phyloP scores from a whole-genome alignment of 257 asterid species.

The Solanum chmielewskii region DNA sequence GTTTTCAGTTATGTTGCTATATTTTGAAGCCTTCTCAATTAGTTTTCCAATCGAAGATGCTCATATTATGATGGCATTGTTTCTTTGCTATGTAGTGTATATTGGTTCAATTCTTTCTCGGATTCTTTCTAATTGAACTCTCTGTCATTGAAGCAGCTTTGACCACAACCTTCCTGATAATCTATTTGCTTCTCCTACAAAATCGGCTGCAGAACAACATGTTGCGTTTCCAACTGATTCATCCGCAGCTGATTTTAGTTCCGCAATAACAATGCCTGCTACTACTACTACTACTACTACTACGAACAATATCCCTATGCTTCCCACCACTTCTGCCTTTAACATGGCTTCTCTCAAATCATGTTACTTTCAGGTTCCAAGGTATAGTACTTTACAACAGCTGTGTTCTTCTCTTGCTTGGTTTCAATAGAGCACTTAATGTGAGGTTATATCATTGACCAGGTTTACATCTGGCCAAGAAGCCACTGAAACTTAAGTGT shows the following conservation, averaged over 20 bases:
- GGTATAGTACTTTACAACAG: not conserved
- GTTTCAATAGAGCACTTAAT: not conserved
- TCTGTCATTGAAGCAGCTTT: constrained; percentile 37
- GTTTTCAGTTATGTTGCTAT: not conserved
- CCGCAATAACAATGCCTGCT: not conserved
- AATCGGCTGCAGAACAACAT: not conserved
- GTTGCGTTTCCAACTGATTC: not conserved
- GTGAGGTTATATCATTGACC: not conserved
- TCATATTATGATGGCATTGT: not conserved
- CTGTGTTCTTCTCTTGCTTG: not conserved
- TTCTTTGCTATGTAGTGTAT: not conserved
- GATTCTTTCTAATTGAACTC: not conserved
- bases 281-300: not conserved
- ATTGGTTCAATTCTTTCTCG: not conserved
- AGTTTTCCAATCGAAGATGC: not conserved
- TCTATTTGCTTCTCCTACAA: constrained; percentile 76
- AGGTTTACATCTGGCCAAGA: constrained; percentile 60
- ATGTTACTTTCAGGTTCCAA: constrained; percentile 2
- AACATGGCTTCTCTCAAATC: constrained; percentile 3
- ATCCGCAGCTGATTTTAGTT: not conserved
- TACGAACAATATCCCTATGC: not conserved
- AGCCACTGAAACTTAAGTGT: constrained; percentile 66
- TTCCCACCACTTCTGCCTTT: not conserved
- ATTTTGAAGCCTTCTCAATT: not conserved
- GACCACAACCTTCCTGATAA: constrained; percentile 81